Evolutionary conservation across 139 green algal genomes (phyloP), one percentile per base, ranked within the genome.

Genomic region (Chlamydomonas urium): DNA sequence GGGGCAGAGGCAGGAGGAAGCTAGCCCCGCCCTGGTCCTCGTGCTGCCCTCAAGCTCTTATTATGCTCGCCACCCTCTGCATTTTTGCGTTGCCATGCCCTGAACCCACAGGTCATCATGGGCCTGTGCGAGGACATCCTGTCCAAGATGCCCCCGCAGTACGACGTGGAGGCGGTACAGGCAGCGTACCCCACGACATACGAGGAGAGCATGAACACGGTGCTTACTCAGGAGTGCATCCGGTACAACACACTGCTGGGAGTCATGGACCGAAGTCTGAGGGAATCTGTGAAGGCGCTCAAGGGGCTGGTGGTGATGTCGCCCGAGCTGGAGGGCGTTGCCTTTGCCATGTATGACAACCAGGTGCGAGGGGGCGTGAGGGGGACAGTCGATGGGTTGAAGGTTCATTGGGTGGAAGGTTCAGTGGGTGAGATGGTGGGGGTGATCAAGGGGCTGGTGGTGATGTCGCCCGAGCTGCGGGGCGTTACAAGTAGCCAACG

Each of bases 191-290:
- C 90, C 28, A 93, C 90, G 29, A 87, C 69, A 1, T 93, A 96
- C 85, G 65, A 86, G 56, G 84, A 96, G 84, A 86, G 69, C 73
- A 96, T 96, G 90, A 96, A 96, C 88, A 96, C 90, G 10, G 90
- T 96, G 75, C 79, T 96, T 47, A 79, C 76, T 23, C 85, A 90
- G 72, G 83, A 92, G 70, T 83, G 72, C 67, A 84, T 85, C 71
- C 70, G 78, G 31, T 94, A 93, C 85, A 94, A 94, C 75, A 68
- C 24, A 1, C 75, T 94, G 70, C 74, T 92, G 32, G 73, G 14
- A 3, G 75, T 88, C 1, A 92, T 94, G 78, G 66, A 72, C 38
- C 38, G 26, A 19, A 83, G 63, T 5, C 85, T 94, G 57, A 24
- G 31, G 8, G 65, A 81, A 42, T 81, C 75, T 0, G 62, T 83